Evolutionary conservation across 2,329 filamentous ascomycete species (phyloP).

Genomic region (Fusarium albidum): DNA sequence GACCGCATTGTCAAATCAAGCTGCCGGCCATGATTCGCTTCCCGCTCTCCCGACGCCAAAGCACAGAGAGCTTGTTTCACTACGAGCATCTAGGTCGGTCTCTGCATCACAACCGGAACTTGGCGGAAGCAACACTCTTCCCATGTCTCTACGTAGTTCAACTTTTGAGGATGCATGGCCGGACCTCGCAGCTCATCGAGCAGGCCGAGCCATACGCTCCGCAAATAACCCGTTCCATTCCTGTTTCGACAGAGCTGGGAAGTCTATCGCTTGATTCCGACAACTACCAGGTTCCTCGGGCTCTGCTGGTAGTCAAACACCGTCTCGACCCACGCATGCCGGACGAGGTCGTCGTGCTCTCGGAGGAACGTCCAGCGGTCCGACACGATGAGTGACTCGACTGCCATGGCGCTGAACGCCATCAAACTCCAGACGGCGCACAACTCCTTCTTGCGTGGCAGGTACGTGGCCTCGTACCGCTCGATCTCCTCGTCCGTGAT

Average conservation of each 20-base stretch:
- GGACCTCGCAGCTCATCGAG: slow-evolving; percentile 1
- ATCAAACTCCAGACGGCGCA: slow-evolving; percentile 93
- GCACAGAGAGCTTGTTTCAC: slow-evolving; percentile 20
- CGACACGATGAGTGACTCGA: slow-evolving; percentile 88
- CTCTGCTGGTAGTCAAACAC: slow-evolving; percentile 90
- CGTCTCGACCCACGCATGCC: slow-evolving; percentile 87
- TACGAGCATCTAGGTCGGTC: slow-evolving; percentile 8
- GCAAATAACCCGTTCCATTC: slow-evolving; percentile 18
- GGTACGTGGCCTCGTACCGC: slow-evolving; percentile 72
- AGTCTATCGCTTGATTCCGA: slow-evolving; percentile 78
- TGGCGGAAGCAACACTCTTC: background rate
- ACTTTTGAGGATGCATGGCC: slow-evolving; percentile 7
- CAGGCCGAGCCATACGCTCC: slow-evolving; percentile 1
- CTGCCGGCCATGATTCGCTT: slow-evolving; percentile 8
- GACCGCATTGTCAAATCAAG: slow-evolving; percentile 20
- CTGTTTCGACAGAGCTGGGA: slow-evolving; percentile 22
- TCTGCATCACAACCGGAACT: slow-evolving; percentile 11
- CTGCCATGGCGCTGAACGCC: slow-evolving; percentile 90
- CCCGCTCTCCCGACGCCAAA: slow-evolving; percentile 17
- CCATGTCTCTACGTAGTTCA: background rate
- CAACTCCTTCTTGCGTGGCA: slow-evolving; percentile 77
- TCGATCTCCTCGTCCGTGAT: slow-evolving; percentile 80
- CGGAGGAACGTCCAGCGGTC: slow-evolving; percentile 89
- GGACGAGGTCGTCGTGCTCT: slow-evolving; percentile 76
- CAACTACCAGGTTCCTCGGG: slow-evolving; percentile 90